Conservation (phyloP, 768 basidiomycete species). For the Termitomyces sp. region DNA sequence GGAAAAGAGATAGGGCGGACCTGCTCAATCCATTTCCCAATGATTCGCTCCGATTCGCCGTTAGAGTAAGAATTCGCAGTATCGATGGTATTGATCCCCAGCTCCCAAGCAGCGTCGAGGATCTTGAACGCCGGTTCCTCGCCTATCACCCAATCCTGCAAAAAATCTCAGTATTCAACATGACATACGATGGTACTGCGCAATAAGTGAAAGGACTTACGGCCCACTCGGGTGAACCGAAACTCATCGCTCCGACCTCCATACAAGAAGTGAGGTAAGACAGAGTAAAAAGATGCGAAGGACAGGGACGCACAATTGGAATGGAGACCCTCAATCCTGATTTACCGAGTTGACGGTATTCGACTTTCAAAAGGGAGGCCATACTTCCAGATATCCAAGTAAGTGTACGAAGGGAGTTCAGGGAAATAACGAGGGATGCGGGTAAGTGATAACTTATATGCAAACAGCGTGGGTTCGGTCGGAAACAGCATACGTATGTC, state of each 20-base stretch:
- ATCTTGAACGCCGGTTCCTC: slow-evolving; percentile 42
- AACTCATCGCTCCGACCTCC: slow-evolving; percentile 13
- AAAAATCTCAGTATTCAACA: background rate
- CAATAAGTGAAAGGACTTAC: background rate
- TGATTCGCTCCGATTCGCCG: slow-evolving; percentile 37
- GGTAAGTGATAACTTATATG: background rate
- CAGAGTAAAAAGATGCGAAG: background rate
- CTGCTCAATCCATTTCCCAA: slow-evolving; percentile 39
- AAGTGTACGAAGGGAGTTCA: background rate
- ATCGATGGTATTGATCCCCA: slow-evolving; percentile 35
- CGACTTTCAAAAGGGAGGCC: slow-evolving; percentile 4
- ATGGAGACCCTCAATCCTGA: slow-evolving; percentile 11
- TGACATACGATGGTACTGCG: slow-evolving; percentile 16
- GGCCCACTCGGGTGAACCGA: slow-evolving; percentile 11
- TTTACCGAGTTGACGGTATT: slow-evolving; percentile 12
- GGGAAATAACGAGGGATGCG: background rate
- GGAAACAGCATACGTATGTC: background rate
- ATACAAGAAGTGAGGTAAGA: background rate
- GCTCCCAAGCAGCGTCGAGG: slow-evolving; percentile 42
- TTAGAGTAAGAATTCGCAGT: slow-evolving; percentile 35
- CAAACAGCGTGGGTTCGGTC: background rate
- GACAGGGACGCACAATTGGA: slow-evolving; percentile 6
- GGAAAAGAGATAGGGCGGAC: slow-evolving; percentile 8
- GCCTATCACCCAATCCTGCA: slow-evolving; percentile 43
- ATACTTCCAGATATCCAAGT: background rate